Conservation (phyloP, 805 yeast species). For the Metschnikowia kunwiensis region DNA sequence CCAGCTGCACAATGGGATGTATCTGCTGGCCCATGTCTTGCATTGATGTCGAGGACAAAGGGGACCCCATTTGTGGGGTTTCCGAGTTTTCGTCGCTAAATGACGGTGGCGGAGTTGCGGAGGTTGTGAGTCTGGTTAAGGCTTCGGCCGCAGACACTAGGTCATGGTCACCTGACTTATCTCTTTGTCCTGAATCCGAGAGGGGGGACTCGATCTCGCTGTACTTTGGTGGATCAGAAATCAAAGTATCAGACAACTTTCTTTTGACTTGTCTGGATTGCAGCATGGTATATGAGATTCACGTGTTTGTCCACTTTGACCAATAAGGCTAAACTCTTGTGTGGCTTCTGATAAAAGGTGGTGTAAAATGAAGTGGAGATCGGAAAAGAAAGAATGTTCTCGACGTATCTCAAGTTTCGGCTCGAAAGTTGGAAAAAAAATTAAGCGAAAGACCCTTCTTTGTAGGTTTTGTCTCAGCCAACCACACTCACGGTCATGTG, state of each 20-base stretch:
- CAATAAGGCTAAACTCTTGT: too few relatives aligned
- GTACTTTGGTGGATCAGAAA: slow-evolving; percentile 5
- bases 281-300: slow-evolving; percentile 7
- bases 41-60: slow-evolving; percentile 13
- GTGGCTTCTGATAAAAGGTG: too few relatives aligned
- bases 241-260: slow-evolving; percentile 11
- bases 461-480: too few relatives aligned
- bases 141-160: slow-evolving; percentile 42
- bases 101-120: slow-evolving; percentile 21
- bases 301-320: too few relatives aligned
- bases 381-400: too few relatives aligned
- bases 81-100: slow-evolving; percentile 6
- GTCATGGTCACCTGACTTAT: slow-evolving; percentile 20
- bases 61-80: slow-evolving; percentile 14
- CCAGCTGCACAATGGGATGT: slow-evolving; percentile 41
- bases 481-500: slow-evolving; percentile 11
- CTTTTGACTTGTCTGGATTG: slow-evolving; percentile 12
- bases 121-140: slow-evolving; percentile 33
- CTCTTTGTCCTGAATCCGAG: not conserved
- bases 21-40: slow-evolving; percentile 17
- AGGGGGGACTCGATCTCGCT: slow-evolving; percentile 2
- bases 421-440: too few relatives aligned
- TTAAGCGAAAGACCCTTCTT: too few relatives aligned
- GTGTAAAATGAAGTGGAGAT: not conserved
- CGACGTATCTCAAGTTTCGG: too few relatives aligned